A percentile compares a stretch with the other conserved stretches of the same genome.
These are phyloP conservation scores for Psilocybe azurescens DNA, from an alignment of 768 basidiomycete genomes.

Conservation along the genomic window DNA sequence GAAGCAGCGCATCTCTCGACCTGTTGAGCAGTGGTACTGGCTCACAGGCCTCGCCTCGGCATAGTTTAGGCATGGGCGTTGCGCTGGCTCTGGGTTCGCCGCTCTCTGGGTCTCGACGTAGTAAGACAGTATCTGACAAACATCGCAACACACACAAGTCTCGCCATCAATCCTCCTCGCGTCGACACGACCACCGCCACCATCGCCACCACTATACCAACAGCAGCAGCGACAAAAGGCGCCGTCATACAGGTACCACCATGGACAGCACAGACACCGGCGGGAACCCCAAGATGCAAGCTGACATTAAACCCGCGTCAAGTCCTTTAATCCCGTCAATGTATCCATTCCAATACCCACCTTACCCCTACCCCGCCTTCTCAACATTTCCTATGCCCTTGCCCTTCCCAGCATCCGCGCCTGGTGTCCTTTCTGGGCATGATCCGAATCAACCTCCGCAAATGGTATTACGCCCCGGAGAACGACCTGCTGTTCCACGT, in stretches of 20 bases:
- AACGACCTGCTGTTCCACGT: conserved; percentile 2
- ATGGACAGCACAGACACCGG: conserved; percentile 18
- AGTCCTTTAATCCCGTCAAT: conserved; percentile 32
- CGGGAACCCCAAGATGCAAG: neutral
- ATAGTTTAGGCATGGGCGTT: conserved; percentile 27
- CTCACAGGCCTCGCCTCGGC: conserved; percentile 21
- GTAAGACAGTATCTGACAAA: conserved; percentile 19
- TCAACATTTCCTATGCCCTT: conserved; percentile 28
- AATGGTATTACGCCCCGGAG: neutral
- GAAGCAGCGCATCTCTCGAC: conserved; percentile 35
- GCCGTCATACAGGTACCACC: conserved; percentile 19
- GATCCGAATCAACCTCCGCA: conserved; percentile 24
- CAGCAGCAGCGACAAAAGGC: conserved; percentile 13
- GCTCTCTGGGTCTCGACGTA: conserved; percentile 13
- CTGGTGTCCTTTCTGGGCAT: conserved; percentile 22
- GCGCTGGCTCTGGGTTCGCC: conserved; percentile 25
- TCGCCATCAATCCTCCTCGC: conserved; percentile 28
- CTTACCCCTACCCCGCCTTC: conserved; percentile 35
- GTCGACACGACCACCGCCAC: conserved; percentile 27
- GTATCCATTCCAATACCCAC: conserved; percentile 32
- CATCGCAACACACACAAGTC: conserved; percentile 22
- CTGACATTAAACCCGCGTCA: conserved; percentile 6
- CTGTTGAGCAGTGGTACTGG: conserved; percentile 35
- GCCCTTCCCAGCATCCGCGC: conserved; percentile 3
- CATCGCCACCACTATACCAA: conserved; percentile 10